A percentile compares a stretch with the other conserved stretches of the same genome.
phyloP scores from a whole-genome alignment of 129 eudicot genomes.

The Smallanthus sonchifolius region DNA sequence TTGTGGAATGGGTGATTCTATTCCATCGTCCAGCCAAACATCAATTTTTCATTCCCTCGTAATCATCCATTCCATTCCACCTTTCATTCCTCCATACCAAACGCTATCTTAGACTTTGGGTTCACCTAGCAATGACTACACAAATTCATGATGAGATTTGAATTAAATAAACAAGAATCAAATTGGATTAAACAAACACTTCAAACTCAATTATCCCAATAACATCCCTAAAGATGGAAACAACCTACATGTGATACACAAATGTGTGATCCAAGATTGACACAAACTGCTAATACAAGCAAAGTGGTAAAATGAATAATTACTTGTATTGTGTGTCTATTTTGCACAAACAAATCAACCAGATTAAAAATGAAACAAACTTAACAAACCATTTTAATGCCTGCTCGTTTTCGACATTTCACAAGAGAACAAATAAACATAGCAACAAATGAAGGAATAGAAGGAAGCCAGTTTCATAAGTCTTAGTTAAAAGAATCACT shows the following conservation, averaged over 20 bases:
- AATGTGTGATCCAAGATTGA: constrained; percentile 24
- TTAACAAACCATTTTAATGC: constrained; percentile 7
- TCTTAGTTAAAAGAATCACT: constrained; percentile 30
- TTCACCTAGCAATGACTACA: too few species aligned
- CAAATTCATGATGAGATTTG: too few species aligned
- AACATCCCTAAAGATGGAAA: not conserved
- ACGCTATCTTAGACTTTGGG: too few species aligned
- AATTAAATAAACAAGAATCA: too few species aligned
- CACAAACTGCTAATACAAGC: constrained; percentile 27
- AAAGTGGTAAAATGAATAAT: constrained; percentile 8
- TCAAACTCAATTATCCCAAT: not conserved
- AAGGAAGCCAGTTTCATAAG: constrained; percentile 24
- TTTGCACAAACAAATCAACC: constrained; percentile 10
- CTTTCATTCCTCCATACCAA: too few species aligned
- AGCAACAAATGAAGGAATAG: constrained; percentile 25
- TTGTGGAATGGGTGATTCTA: too few species aligned
- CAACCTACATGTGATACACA: not conserved
- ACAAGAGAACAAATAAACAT: constrained; percentile 15
- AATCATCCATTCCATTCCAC: too few species aligned
- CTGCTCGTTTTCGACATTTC: constrained; percentile 20
- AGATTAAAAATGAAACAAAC: not conserved
- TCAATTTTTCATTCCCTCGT: too few species aligned
- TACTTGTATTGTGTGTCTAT: not conserved
- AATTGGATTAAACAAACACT: too few species aligned
- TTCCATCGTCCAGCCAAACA: too few species aligned